These are phyloP conservation scores for Fusarium sp. DNA, from an alignment of 2,329 filamentous ascomycete species.

Conservation along the genomic window DNA sequence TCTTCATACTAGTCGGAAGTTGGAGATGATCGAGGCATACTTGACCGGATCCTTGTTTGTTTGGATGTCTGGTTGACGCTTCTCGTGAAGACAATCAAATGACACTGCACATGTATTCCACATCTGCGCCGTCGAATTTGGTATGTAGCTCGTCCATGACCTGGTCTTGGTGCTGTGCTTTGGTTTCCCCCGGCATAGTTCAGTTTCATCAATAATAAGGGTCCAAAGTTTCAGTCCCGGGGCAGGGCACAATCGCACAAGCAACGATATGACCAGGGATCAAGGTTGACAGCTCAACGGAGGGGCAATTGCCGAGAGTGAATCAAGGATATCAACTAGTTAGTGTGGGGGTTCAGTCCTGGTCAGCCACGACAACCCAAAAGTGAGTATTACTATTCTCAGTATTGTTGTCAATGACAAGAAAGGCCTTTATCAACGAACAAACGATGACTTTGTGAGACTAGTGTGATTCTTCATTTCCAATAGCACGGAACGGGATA, in stretches of 20 bases:
- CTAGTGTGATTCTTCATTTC: too few relatives aligned
- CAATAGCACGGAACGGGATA: too few relatives aligned
- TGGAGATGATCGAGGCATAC: conserved; percentile 15
- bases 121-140: background rate
- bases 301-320: conserved; percentile 16
- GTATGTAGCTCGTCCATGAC: too few relatives aligned
- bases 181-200: conserved; percentile 21
- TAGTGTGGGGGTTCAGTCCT: conserved; percentile 21
- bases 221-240: conserved; percentile 23
- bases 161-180: background rate
- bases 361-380: background rate
- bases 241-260: background rate
- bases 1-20: conserved; percentile 6
- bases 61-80: background rate
- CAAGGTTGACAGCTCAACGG: conserved; percentile 14
- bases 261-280: conserved; percentile 22
- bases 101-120: background rate
- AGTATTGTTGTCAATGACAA: too few relatives aligned
- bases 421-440: too few relatives aligned
- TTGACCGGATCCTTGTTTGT: conserved; percentile 10
- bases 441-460: too few relatives aligned
- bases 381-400: too few relatives aligned
- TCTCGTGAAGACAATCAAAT: background rate
- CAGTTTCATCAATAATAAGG: conserved; percentile 28
- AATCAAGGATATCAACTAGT: conserved; percentile 20